phyloP scores from a whole-genome alignment of 2,329 filamentous ascomycete species.

The Chaetomium sp. region DNA sequence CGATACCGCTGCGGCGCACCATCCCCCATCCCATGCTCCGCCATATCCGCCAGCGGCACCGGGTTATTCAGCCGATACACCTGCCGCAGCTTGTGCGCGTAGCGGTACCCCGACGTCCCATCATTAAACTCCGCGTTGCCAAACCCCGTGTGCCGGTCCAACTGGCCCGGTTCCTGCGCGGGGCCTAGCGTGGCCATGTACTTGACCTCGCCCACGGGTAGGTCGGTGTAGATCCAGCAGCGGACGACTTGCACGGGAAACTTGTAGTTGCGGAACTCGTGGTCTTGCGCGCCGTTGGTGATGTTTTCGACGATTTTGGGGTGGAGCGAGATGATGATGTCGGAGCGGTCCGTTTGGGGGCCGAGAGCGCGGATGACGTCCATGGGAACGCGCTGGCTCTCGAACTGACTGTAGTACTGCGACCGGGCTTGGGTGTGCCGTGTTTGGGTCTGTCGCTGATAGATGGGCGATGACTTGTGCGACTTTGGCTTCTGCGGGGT shows the following conservation, averaged over 20 bases:
- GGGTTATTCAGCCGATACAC: slow-evolving; percentile 59
- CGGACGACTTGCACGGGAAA: slow-evolving; percentile 49
- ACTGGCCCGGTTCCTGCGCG: slow-evolving; percentile 41
- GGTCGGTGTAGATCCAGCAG: slow-evolving; percentile 56
- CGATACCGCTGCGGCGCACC: slow-evolving; percentile 44
- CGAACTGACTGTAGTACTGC: slow-evolving; percentile 32
- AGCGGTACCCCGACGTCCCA: slow-evolving; percentile 33
- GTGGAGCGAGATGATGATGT: slow-evolving; percentile 48
- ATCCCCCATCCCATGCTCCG: slow-evolving; percentile 48
- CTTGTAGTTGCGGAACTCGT: slow-evolving; percentile 50
- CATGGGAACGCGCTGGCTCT: slow-evolving; percentile 47
- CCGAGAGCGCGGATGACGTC: slow-evolving; percentile 43
- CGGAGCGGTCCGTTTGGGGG: slow-evolving; percentile 43
- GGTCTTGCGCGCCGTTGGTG: slow-evolving; percentile 42
- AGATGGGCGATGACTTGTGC: slow-evolving; percentile 13
- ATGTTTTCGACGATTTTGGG: slow-evolving; percentile 43
- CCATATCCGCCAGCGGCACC: slow-evolving; percentile 45
- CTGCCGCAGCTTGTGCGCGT: slow-evolving; percentile 48
- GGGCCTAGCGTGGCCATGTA: slow-evolving; percentile 53
- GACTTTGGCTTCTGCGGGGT: slow-evolving; percentile 14
- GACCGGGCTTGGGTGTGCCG: slow-evolving; percentile 22
- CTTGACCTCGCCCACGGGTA: slow-evolving; percentile 41
- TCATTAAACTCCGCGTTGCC: slow-evolving; percentile 49
- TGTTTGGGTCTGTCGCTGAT: slow-evolving; percentile 16
- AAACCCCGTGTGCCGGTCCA: slow-evolving; percentile 37